Evolutionary conservation across 1,139 yeast genomes (phyloP).

Genomic region (Sugiyamaella castrensis): DNA sequence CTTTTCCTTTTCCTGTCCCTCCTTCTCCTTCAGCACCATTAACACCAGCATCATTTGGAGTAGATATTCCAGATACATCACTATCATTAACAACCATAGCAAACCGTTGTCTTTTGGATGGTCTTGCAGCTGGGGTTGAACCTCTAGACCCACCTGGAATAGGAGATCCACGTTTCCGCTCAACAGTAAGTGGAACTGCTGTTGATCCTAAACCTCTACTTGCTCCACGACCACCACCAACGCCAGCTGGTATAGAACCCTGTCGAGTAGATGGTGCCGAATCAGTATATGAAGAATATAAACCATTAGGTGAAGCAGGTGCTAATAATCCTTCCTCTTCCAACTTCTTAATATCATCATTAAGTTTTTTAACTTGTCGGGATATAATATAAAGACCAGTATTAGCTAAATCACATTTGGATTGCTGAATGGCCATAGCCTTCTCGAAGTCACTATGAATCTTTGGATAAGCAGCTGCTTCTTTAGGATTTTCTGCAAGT

Average conservation of each 20-base stretch:
- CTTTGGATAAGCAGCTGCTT: constrained; percentile 60
- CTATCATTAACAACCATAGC: constrained; percentile 10
- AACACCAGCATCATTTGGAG: constrained; percentile 2
- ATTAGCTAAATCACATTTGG: constrained; percentile 75
- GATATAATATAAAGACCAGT: constrained; percentile 76
- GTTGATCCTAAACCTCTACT: constrained; percentile 8
- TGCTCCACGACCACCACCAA: neutral
- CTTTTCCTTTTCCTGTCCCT: no score
- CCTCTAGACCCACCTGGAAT: constrained; percentile 18
- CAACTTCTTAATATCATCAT: constrained; percentile 69
- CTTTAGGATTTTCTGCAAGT: constrained; percentile 77
- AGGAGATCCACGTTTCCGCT: constrained; percentile 18
- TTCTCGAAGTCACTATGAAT: constrained; percentile 66
- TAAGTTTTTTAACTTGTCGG: constrained; percentile 69
- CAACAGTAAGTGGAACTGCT: constrained; percentile 1
- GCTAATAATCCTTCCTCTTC: constrained; percentile 81
- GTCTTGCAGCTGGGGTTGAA: constrained; percentile 24
- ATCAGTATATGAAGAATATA: constrained; percentile 12
- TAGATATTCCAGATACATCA: constrained; percentile 3
- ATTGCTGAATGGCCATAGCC: constrained; percentile 64
- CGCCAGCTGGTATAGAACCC: constrained; percentile 13
- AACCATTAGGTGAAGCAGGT: constrained; percentile 20
- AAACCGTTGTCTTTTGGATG: constrained; percentile 28
- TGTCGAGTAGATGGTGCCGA: constrained; percentile 19
- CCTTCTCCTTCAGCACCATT: neutral